phyloP scores from a whole-genome alignment of 345 rosid species.

The Camelina hispida region DNA sequence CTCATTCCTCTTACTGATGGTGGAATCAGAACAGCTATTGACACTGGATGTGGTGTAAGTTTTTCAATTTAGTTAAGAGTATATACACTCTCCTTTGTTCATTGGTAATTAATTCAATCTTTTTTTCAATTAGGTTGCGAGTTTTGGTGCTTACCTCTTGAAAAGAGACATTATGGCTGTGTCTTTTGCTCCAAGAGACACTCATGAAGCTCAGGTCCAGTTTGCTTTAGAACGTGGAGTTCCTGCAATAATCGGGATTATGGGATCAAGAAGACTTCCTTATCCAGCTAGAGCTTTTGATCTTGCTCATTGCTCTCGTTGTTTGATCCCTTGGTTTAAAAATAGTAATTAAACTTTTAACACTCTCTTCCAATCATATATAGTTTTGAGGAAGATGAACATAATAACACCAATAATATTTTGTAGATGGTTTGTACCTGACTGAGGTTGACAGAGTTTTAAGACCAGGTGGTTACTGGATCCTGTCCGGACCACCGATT shows the following conservation, averaged over 20 bases:
- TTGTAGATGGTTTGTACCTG: slow-evolving; percentile 79
- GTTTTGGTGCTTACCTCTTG: slow-evolving; percentile 93
- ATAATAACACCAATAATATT: slow-evolving; percentile 22
- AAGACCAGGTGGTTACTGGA: slow-evolving; percentile 98
- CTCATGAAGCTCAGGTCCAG: slow-evolving; percentile 97
- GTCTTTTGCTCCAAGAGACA: slow-evolving; percentile 98
- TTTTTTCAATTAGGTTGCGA: slow-evolving; percentile 67
- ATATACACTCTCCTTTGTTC: background rate
- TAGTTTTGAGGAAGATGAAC: slow-evolving; percentile 10
- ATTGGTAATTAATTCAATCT: background rate
- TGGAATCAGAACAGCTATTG: slow-evolving; percentile 83
- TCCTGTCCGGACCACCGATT: slow-evolving; percentile 95
- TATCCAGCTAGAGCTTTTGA: slow-evolving; percentile 97
- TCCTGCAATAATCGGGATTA: slow-evolving; percentile 89
- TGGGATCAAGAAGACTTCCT: slow-evolving; percentile 88
- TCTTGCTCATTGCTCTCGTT: slow-evolving; percentile 97
- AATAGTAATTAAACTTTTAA: slow-evolving; percentile 50
- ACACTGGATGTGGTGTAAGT: slow-evolving; percentile 98
- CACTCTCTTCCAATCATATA: background rate
- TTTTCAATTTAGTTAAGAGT: background rate
- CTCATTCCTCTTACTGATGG: slow-evolving; percentile 83
- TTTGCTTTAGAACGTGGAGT: slow-evolving; percentile 98
- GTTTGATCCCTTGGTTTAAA: slow-evolving; percentile 85
- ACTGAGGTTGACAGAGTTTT: slow-evolving; percentile 88
- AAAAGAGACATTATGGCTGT: slow-evolving; percentile 76